phyloP scores from a whole-genome alignment of 805 yeast species.

The Candida tammaniensis region DNA sequence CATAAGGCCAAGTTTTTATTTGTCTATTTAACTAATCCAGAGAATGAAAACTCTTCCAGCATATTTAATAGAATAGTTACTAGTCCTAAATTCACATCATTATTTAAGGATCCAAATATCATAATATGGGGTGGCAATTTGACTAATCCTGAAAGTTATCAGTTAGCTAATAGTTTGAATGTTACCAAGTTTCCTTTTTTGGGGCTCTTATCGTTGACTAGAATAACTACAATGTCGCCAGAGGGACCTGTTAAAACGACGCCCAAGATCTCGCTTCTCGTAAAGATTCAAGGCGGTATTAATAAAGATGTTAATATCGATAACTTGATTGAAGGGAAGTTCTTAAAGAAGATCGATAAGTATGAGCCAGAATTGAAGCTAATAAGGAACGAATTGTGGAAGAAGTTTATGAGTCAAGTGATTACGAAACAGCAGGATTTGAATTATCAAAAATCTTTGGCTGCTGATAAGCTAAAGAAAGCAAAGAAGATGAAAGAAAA shows the following conservation, averaged over 20 bases:
- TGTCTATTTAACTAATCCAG: constrained; percentile 69
- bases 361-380: constrained; percentile 60
- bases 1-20: constrained; percentile 68
- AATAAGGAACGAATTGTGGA: constrained; percentile 62
- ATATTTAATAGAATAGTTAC: constrained; percentile 57
- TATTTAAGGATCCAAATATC: constrained; percentile 42
- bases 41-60: constrained; percentile 57
- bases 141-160: constrained; percentile 77
- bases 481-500: constrained; percentile 23
- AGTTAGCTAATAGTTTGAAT: constrained; percentile 71
- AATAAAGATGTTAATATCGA: constrained; percentile 37
- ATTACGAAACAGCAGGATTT: constrained; percentile 72
- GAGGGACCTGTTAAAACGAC: constrained; percentile 51
- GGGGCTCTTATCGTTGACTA: constrained; percentile 71
- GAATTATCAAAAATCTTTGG: constrained; percentile 70
- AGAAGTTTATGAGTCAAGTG: constrained; percentile 53
- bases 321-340: constrained; percentile 33
- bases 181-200: constrained; percentile 78
- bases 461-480: constrained; percentile 58
- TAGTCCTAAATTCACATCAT: constrained; percentile 44
- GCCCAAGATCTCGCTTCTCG: constrained; percentile 60
- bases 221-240: constrained; percentile 51
- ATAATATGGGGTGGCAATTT: constrained; percentile 88
- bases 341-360: constrained; percentile 47
- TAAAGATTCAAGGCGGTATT: constrained; percentile 62